phyloP scores from a whole-genome alignment of 768 basidiomycete species.

The Kwoniella bestiolae region DNA sequence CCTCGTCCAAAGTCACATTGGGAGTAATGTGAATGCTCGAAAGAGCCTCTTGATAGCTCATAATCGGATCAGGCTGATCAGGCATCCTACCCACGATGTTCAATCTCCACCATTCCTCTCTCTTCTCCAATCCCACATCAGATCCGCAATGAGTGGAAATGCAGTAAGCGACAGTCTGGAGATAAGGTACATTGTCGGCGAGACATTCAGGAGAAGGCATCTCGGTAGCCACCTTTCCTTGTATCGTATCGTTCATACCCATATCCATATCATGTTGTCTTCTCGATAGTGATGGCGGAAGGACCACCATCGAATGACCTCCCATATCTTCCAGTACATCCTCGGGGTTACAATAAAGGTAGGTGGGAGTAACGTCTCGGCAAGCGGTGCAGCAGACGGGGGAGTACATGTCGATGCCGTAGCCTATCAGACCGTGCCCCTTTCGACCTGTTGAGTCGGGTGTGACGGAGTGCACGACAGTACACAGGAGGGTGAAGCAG shows the following conservation, averaged over 20 bases:
- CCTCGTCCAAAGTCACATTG: not conserved
- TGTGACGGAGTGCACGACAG: not conserved
- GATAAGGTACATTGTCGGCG: not conserved
- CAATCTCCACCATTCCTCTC: not conserved
- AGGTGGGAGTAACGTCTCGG: not conserved
- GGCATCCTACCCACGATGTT: slow-evolving; percentile 1
- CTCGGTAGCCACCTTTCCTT: not conserved
- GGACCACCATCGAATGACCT: not conserved
- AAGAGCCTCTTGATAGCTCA: slow-evolving; percentile 1
- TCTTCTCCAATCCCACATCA: not conserved
- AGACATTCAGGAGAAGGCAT: not conserved
- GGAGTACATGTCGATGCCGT: slow-evolving; percentile 5
- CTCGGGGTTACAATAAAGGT: slow-evolving; percentile 1
- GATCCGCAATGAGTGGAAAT: not conserved
- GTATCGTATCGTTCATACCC: not conserved
- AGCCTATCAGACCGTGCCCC: not conserved
- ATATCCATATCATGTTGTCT: slow-evolving; percentile 5
- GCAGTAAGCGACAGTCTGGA: slow-evolving; percentile 1
- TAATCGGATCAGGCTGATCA: slow-evolving; percentile 1
- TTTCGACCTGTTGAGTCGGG: not conserved
- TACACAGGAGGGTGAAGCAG: not conserved
- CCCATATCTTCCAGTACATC: not conserved
- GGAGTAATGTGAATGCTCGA: not conserved
- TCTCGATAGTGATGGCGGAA: not conserved
- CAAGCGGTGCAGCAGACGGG: not conserved